Evolutionary conservation across 1,284 basidiomycete species (phyloP), one percentile per base, ranked within the genome.

Genomic region (Microbotryum violaceum): DNA sequence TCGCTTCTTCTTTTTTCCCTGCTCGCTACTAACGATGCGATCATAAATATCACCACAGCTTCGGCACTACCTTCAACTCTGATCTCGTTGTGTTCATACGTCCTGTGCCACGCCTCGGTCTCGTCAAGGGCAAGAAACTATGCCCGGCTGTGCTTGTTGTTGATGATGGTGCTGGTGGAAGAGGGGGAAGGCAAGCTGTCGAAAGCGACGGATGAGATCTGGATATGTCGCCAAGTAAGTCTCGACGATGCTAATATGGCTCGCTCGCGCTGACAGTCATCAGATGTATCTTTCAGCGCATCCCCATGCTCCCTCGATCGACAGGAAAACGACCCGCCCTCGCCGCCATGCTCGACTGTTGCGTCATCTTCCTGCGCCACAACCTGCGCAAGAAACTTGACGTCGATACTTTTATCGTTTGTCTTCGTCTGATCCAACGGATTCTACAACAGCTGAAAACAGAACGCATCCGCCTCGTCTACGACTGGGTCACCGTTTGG

Each of bases 221-320:
- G 69, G 51, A 55, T 73, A 23, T 73, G 71, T 57, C 58, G 71
- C 37, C 71, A 73, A 60, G 71, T 72, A 27, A 52, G 66, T 64
- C 21, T 4, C 49, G 27, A 29, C 7, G 4, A 29, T 44, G 27
- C 14, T 46, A 20, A 47, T 18, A 21, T 44, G 29, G 21, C 27
- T 45, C 37, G 8, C 18, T n/a, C 29, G 14, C 12, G 37, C 27
- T 56, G 45, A 56, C 25, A 7, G 9, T 10, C 25, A 6, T 23
- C 10, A 23, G 3, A 4, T 16, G 2, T 0, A 4, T 2, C 10
- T 4, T 7, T 10, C 56, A 70, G 70, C 60, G 69, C 7, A 59
- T 60, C 20, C 70, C 70, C 2, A 58, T 62, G 21, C 59, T 70
- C 2, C 57, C 67, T 7, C 9, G 31, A 56, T 20, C 42, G 47